Percentiles rank a stretch among this genome's conserved stretches.
These are phyloP conservation scores for Kurtzmaniella quercitrusa DNA, from an alignment of 1,139 yeast species.

Conservation along the genomic window DNA sequence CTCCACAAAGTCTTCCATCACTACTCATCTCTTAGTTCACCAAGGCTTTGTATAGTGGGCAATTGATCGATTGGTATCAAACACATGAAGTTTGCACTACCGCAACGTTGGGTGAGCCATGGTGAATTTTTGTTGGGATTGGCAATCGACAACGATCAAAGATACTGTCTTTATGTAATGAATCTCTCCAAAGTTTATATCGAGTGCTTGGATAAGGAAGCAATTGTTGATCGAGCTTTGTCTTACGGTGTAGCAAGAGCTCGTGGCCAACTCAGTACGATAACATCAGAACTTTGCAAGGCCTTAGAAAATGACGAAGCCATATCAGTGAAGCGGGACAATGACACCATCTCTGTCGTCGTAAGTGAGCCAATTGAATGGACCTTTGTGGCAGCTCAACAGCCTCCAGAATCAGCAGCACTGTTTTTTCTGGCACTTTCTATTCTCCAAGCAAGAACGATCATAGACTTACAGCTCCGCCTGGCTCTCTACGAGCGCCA, in stretches of 20 bases:
- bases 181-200: conserved; percentile 26
- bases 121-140: background rate
- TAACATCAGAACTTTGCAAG: conserved; percentile 8
- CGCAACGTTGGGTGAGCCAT: background rate
- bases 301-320: background rate
- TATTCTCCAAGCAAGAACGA: conserved; percentile 22
- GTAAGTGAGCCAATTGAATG: conserved; percentile 14
- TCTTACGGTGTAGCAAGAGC: conserved; percentile 24
- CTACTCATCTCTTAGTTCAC: too few relatives aligned
- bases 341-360: background rate
- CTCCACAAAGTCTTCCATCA: too few relatives aligned
- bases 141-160: background rate
- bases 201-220: conserved; percentile 15
- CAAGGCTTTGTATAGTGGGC: too few relatives aligned
- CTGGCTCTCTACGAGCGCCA: conserved; percentile 19
- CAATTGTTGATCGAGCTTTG: conserved; percentile 16
- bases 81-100: background rate
- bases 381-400: conserved; percentile 17
- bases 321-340: too few relatives aligned
- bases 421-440: conserved; percentile 19
- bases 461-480: conserved; percentile 17
- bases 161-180: conserved; percentile 24
- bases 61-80: too few relatives aligned
- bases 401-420: conserved; percentile 8
- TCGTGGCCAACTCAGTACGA: conserved; percentile 8